Percentiles rank a stretch among this genome's conserved stretches.
Evolutionary conservation across 1,284 basidiomycete species (phyloP).

Genomic region (Irpex lacteus): DNA sequence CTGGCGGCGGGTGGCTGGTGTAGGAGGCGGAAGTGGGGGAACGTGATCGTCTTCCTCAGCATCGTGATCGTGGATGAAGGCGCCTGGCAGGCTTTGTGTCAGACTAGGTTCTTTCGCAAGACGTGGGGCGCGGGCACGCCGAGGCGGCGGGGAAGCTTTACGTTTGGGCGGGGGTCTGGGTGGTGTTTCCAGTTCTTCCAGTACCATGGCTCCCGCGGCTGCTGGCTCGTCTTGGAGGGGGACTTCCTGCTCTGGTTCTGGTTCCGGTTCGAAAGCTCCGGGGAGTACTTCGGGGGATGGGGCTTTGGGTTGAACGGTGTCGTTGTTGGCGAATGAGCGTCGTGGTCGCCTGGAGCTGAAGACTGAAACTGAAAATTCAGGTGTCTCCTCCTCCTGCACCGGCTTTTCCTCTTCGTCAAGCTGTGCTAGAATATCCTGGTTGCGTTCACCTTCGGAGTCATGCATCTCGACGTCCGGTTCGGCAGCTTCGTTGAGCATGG

Average conservation of each 20-base stretch:
- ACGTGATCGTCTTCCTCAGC: conserved; percentile 46
- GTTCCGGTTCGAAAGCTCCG: not conserved
- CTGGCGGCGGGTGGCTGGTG: conserved; percentile 28
- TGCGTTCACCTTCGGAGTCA: not conserved
- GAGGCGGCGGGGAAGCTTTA: conserved; percentile 13
- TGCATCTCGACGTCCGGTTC: conserved; percentile 14
- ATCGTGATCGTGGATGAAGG: conserved; percentile 44
- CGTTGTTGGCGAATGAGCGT: not conserved
- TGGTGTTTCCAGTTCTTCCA: conserved; percentile 22
- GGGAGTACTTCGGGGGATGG: not conserved
- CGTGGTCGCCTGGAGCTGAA: not conserved
- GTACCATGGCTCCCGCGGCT: conserved; percentile 1
- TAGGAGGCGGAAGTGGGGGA: conserved; percentile 45
- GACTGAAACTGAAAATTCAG: conserved; percentile 11
- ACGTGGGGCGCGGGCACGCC: conserved; percentile 17
- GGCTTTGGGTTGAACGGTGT: not conserved
- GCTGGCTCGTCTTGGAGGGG: conserved; percentile 2
- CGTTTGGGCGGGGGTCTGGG: conserved; percentile 2
- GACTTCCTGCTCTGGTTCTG: not conserved
- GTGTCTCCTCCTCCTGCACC: not conserved
- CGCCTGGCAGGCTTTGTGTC: conserved; percentile 51
- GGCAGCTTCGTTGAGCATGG: conserved; percentile 17
- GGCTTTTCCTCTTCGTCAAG: not conserved
- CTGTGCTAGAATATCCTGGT: not conserved
- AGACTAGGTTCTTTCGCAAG: conserved; percentile 19